Conservation (phyloP, 2,329 filamentous ascomycete genomes). For the Trichophyton rubrum region DNA sequence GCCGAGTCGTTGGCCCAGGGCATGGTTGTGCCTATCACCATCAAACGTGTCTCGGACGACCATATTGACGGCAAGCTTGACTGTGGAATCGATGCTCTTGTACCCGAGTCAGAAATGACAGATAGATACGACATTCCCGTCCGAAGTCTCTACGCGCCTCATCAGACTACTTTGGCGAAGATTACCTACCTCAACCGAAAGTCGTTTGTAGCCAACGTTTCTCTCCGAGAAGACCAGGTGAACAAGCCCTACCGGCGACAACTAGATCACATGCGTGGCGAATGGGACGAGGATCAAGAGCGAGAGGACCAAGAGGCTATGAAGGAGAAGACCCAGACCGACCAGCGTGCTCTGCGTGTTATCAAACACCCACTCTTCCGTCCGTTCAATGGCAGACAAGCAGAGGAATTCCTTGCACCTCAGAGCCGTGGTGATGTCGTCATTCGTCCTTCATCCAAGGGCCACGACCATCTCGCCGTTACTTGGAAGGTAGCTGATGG, state of each 20-base stretch:
- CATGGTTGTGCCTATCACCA: constrained; percentile 84
- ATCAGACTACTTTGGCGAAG: constrained; percentile 81
- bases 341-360: constrained; percentile 78
- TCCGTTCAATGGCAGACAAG: constrained; percentile 81
- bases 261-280: constrained; percentile 59
- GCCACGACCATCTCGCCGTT: constrained; percentile 84
- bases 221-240: constrained; percentile 69
- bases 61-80: constrained; percentile 90
- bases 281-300: constrained; percentile 82
- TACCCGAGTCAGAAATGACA: constrained; percentile 71
- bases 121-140: constrained; percentile 55
- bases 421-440: constrained; percentile 81
- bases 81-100: constrained; percentile 81
- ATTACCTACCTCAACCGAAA: constrained; percentile 78
- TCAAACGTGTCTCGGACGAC: constrained; percentile 79
- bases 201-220: constrained; percentile 69
- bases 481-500: constrained; percentile 97
- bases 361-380: constrained; percentile 97
- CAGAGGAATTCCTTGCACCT: constrained; percentile 82
- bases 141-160: constrained; percentile 59
- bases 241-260: constrained; percentile 58
- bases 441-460: constrained; percentile 89
- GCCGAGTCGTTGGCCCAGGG: constrained; percentile 67
- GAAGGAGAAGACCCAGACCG: constrained; percentile 72
- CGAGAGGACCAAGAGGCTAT: constrained; percentile 68